phyloP scores from a whole-genome alignment of 2,329 filamentous ascomycete genomes.

The Stachybotrys elegans region DNA sequence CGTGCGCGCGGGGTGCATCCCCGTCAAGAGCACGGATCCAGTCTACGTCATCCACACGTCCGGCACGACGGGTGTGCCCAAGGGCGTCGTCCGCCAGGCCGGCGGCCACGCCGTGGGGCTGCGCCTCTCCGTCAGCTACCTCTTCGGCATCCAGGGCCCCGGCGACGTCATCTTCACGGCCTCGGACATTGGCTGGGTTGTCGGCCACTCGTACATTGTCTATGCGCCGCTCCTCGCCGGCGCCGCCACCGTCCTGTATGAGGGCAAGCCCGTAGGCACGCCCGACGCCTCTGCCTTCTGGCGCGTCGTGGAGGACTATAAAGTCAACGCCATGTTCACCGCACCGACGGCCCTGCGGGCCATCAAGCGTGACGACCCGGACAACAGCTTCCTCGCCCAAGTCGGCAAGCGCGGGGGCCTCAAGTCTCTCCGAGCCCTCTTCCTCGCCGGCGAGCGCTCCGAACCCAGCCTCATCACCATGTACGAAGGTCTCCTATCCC shows the following conservation, averaged over 20 bases:
- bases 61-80: constrained; percentile 75
- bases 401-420: constrained; percentile 66
- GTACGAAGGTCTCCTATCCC: constrained; percentile 68
- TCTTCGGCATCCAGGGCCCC: constrained; percentile 78
- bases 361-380: constrained; percentile 79
- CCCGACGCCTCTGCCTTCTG: constrained; percentile 85
- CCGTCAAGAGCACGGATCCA: constrained; percentile 70
- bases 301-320: constrained; percentile 79
- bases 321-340: constrained; percentile 78
- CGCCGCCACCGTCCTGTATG: constrained; percentile 81
- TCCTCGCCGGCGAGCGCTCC: constrained; percentile 83
- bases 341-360: constrained; percentile 83
- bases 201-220: constrained; percentile 70
- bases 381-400: constrained; percentile 59
- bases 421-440: constrained; percentile 67
- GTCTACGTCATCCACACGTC: constrained; percentile 92
- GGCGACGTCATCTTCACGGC: constrained; percentile 72
- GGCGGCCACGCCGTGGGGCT: constrained; percentile 85
- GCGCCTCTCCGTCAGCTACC: constrained; percentile 73
- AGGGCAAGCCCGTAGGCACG: constrained; percentile 90
- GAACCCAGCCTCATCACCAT: constrained; percentile 80
- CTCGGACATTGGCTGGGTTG: constrained; percentile 84
- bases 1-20: constrained; percentile 60
- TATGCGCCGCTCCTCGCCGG: constrained; percentile 84
- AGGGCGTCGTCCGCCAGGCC: constrained; percentile 77